A percentile compares a stretch with the other conserved stretches of the same genome.
Evolutionary conservation across 129 eudicot species (phyloP).

Genomic region (Arctium lappa): DNA sequence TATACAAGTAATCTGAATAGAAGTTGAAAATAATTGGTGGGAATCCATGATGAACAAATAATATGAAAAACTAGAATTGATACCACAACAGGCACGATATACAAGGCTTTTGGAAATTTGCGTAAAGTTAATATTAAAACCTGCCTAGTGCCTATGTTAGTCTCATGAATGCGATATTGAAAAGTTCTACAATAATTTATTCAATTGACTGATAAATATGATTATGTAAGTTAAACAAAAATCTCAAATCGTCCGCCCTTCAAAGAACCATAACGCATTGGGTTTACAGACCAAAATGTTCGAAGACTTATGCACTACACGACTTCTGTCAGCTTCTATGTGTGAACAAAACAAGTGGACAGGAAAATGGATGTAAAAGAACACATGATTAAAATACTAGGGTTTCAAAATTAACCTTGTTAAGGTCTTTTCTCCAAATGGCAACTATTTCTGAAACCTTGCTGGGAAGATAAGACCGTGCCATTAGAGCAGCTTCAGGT

Average conservation of each 20-base stretch:
- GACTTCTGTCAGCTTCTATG: neutral
- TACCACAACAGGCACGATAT: neutral
- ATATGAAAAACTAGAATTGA: neutral
- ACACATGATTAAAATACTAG: neutral
- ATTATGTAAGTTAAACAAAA: neutral
- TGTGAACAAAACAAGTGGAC: neutral
- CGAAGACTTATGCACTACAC: neutral
- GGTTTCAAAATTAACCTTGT: constrained; percentile 41
- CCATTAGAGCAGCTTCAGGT: constrained; percentile 98
- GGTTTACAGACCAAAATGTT: neutral
- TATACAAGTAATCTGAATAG: neutral
- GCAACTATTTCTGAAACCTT: constrained; percentile 90
- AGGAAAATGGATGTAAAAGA: neutral
- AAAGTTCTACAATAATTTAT: neutral
- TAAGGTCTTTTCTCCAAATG: constrained; percentile 85
- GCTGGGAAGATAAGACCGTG: constrained; percentile 94
- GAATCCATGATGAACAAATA: neutral
- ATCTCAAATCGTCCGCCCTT: neutral
- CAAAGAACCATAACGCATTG: neutral
- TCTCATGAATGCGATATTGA: neutral
- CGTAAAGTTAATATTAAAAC: neutral
- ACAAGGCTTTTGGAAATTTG: neutral
- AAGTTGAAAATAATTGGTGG: neutral
- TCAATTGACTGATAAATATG: neutral
- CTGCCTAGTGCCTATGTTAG: neutral